Evolutionary conservation across 1,284 basidiomycete species (phyloP), one percentile per base, ranked within the genome.

Genomic region (Xerocomus nothofagi): DNA sequence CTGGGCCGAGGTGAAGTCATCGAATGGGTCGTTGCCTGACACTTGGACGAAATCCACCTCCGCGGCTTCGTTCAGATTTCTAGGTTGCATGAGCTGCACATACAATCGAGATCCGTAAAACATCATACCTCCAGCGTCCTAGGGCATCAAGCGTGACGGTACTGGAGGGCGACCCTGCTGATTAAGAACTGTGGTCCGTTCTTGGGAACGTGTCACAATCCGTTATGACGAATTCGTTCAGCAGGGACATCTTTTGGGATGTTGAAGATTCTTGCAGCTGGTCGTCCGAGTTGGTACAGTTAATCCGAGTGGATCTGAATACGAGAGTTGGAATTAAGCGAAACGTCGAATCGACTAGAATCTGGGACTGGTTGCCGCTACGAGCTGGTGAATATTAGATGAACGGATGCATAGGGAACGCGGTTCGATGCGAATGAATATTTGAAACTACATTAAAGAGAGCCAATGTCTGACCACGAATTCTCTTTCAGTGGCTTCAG

Each of bases 401-500:
- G 34, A n/a, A 50, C 15, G 29, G 21, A 34, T 54, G 39, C 44
- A 48, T 15, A 14, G 9, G 12, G 32, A 31, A 23, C 6, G 14
- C 12, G 38, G 24, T 15, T 34, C 6, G 31, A 24, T 18, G 38
- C 24, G 21, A 36, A 21, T 11, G 14, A 20, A 20, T 17, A 20
- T 20, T 32, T 9, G 10, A 29, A 31, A 11, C 18, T 30, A 24
- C 17, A 34, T 49, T 47, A 61, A 36, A 61, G 51, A 21, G 50
- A 27, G 6, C 43, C 39, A 7, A 49, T 46, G 39, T 65, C 63
- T 32, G 63, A 69, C 63, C 63, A 69, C 32, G 61, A 65, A 39
- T 17, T 52, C 33, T 46, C 32, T 44, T 56, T 65, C n/a, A 26
- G 47, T 18, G 61, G 53, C 20, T 53, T 66, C 32, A 62, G 34